A percentile compares a stretch with the other conserved stretches of the same genome.
phyloP scores from a whole-genome alignment of 2,329 filamentous ascomycete genomes.

The Colletotrichum orchidophilum region DNA sequence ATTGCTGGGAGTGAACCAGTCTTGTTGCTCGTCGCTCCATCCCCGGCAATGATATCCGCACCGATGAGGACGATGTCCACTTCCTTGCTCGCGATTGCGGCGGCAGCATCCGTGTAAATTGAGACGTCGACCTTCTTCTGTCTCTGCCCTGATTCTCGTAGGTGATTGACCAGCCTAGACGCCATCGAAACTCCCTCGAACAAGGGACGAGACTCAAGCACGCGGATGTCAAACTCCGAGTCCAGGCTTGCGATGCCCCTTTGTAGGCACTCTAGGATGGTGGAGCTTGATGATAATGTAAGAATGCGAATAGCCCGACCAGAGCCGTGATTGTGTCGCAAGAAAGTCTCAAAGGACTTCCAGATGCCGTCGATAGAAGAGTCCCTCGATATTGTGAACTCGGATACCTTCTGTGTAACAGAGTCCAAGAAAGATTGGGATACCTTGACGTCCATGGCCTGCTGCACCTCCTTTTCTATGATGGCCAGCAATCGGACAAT shows the following conservation, averaged over 20 bases:
- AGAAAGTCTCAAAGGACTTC: conserved; percentile 45
- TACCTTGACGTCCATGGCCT: conserved; percentile 35
- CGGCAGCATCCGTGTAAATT: conserved; percentile 68
- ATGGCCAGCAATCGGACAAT: conserved; percentile 56
- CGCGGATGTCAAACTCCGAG: conserved; percentile 60
- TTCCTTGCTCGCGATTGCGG: conserved; percentile 60
- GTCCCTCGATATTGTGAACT: conserved; percentile 36
- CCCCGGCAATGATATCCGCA: conserved; percentile 67
- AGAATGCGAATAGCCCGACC: conserved; percentile 56
- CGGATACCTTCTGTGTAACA: conserved; percentile 28
- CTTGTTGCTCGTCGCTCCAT: conserved; percentile 73
- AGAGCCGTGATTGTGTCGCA: conserved; percentile 39
- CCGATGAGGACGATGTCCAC: conserved; percentile 70
- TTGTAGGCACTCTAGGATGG: conserved; percentile 61
- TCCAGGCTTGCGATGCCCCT: conserved; percentile 47
- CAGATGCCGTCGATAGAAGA: conserved; percentile 44
- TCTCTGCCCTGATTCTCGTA: conserved; percentile 36
- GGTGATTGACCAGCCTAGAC: conserved; percentile 46
- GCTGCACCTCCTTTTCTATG: conserved; percentile 45
- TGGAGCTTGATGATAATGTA: conserved; percentile 71
- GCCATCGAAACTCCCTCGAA: conserved; percentile 71
- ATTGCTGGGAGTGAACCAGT: conserved; percentile 69
- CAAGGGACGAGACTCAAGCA: conserved; percentile 74
- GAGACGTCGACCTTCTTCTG: conserved; percentile 49
- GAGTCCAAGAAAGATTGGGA: conserved; percentile 28